Conservation (phyloP, 2,329 filamentous ascomycete species). For the Periglandula ipomoeae region DNA sequence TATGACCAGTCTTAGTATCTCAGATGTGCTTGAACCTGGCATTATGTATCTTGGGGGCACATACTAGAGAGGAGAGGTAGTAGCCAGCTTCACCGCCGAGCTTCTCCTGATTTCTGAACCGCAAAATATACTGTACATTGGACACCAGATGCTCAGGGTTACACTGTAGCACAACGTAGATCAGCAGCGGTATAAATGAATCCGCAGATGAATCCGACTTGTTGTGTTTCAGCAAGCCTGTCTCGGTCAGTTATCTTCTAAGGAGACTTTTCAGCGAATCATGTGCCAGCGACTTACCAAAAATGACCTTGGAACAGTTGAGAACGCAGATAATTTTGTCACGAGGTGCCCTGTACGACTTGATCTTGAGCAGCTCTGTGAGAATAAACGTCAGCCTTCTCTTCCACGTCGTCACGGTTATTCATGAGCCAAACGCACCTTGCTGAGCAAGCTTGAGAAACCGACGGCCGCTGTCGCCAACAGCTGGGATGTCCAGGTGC, state of each 20-base stretch:
- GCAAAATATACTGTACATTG: conserved; percentile 95
- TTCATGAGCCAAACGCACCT: conserved; percentile 36
- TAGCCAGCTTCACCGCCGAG: conserved; percentile 96
- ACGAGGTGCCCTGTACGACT: conserved; percentile 88
- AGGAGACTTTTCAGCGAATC: background rate
- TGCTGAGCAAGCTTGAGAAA: conserved; percentile 87
- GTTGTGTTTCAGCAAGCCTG: conserved; percentile 78
- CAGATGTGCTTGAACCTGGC: too few species aligned
- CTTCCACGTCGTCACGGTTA: background rate
- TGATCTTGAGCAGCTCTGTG: conserved; percentile 86
- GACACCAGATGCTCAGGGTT: conserved; percentile 94
- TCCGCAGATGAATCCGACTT: conserved; percentile 94
- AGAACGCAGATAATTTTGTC: conserved; percentile 98
- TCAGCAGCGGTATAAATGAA: conserved; percentile 88
- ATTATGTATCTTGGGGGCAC: background rate
- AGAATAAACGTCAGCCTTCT: background rate
- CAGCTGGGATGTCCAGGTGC: conserved; percentile 82
- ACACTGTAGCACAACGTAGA: conserved; percentile 89
- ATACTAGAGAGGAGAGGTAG: conserved; percentile 83
- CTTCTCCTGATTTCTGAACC: conserved; percentile 96
- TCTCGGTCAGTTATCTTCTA: background rate
- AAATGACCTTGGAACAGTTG: conserved; percentile 99
- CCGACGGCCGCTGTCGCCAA: conserved; percentile 76
- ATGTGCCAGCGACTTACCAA: conserved; percentile 50
- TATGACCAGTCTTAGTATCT: background rate